Evolutionary conservation across 306 rosid species (phyloP).

Genomic region (Mimosa bimucronata): DNA sequence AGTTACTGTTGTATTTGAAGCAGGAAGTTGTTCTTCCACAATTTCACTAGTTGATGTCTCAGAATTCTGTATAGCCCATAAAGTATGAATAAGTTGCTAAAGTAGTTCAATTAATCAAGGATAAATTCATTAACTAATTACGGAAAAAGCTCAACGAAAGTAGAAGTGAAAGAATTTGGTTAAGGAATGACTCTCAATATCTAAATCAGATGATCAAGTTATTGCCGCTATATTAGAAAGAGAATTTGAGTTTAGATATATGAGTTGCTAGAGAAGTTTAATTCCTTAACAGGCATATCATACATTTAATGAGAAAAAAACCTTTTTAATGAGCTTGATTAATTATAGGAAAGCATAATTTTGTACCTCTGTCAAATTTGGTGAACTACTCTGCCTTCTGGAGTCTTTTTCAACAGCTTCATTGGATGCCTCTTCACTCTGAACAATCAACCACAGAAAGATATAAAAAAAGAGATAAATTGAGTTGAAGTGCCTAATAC

Average conservation of each 20-base stretch:
- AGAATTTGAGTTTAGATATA: not conserved
- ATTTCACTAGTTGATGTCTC: not conserved
- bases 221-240: not conserved
- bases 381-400: not conserved
- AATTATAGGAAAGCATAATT: not conserved
- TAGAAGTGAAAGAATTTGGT: not conserved
- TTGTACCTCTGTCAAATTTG: not conserved
- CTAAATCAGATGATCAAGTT: not conserved
- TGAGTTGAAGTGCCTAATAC: not conserved
- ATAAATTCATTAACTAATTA: too few species aligned
- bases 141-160: not conserved
- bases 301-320: not conserved
- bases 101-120: too few species aligned
- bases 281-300: not conserved
- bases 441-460: not conserved
- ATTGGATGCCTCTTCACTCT: not conserved
- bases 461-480: not conserved
- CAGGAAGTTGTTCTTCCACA: not conserved
- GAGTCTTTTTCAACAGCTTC: not conserved
- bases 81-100: too few species aligned
- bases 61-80: not conserved
- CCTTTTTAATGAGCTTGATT: not conserved
- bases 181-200: not conserved
- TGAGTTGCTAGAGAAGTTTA: not conserved
- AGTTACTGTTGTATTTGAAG: not conserved